Conservation (phyloP, 495 filamentous ascomycete genomes). For the Penicillium arizonense region DNA sequence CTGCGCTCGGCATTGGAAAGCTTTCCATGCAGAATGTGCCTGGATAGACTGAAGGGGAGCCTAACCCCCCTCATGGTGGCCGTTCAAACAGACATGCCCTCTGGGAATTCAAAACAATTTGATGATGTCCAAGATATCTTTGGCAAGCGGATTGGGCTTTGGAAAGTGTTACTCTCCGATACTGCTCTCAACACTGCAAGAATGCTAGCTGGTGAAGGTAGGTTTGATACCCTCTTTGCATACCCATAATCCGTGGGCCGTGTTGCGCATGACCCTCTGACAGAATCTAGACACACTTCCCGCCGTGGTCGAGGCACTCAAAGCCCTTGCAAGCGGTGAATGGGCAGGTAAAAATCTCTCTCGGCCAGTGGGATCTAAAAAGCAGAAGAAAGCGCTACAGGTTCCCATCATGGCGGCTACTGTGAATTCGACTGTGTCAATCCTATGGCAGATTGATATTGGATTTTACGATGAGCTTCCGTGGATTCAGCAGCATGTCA, state of each 20-base stretch:
- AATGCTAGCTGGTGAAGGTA: constrained; percentile 5
- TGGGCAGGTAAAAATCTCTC: constrained; percentile 15
- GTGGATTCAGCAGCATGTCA: constrained; percentile 18
- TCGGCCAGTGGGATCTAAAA: background rate
- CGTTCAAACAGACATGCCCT: background rate
- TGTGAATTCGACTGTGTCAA: constrained; percentile 8
- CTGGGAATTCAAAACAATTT: background rate
- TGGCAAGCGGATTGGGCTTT: constrained; percentile 30
- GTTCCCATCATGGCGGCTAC: constrained; percentile 12
- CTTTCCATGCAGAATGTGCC: constrained; percentile 24
- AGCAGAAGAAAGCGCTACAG: constrained; percentile 10
- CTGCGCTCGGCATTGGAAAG: constrained; percentile 9
- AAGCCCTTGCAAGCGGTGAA: constrained; percentile 29
- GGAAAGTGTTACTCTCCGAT: constrained; percentile 39
- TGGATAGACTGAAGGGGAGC: constrained; percentile 1
- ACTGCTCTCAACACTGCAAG: constrained; percentile 27
- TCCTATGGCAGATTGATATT: constrained; percentile 40
- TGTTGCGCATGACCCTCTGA: background rate
- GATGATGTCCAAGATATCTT: constrained; percentile 17
- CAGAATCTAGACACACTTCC: constrained; percentile 5
- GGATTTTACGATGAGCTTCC: constrained; percentile 24
- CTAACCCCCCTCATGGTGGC: background rate
- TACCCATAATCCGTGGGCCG: too few species aligned
- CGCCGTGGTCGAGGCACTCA: constrained; percentile 19
- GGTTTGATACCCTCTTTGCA: background rate